phyloP scores from a whole-genome alignment of 805 yeast species.

The Blastobotrys peoriensis region DNA sequence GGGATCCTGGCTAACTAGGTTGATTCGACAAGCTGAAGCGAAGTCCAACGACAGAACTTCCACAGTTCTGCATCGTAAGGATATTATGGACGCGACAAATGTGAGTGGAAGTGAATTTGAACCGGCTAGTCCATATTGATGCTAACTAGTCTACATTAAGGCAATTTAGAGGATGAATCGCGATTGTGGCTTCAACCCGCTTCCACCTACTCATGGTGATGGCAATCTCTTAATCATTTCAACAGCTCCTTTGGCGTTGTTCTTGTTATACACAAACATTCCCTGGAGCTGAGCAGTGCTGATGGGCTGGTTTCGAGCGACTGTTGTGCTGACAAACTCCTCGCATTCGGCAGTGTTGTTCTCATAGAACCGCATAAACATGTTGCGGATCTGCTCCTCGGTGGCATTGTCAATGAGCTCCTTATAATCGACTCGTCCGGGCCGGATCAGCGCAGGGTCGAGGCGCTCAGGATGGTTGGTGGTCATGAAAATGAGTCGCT shows the following conservation, averaged over 20 bases:
- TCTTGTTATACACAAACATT: conserved; percentile 84
- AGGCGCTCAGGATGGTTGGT: conserved; percentile 93
- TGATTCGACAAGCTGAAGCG: conserved; percentile 4
- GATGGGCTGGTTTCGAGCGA: conserved; percentile 47
- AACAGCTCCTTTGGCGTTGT: conserved; percentile 71
- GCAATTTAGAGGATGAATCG: no score
- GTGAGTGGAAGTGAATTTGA: conserved; percentile 1
- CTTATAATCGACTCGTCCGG: conserved; percentile 89
- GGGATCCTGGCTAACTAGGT: no score
- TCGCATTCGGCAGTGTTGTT: conserved; percentile 50
- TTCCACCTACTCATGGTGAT: conserved; percentile 3
- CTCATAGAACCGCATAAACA: conserved; percentile 87
- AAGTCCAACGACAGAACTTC: not conserved
- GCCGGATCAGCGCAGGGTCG: conserved; percentile 89
- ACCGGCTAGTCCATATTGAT: no score
- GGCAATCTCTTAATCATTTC: conserved; percentile 41
- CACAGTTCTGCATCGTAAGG: not conserved
- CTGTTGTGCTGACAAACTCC: conserved; percentile 41
- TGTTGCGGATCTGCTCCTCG: conserved; percentile 64
- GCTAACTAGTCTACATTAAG: no score
- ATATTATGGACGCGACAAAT: not conserved
- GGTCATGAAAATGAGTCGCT: conserved; percentile 94
- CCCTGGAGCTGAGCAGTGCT: conserved; percentile 97
- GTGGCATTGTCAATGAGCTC: conserved; percentile 84
- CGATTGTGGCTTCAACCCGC: no score